Evolutionary conservation across 2,329 filamentous ascomycete species (phyloP), one percentile per base, ranked within the genome.

Genomic region (Penicillium paneum): DNA sequence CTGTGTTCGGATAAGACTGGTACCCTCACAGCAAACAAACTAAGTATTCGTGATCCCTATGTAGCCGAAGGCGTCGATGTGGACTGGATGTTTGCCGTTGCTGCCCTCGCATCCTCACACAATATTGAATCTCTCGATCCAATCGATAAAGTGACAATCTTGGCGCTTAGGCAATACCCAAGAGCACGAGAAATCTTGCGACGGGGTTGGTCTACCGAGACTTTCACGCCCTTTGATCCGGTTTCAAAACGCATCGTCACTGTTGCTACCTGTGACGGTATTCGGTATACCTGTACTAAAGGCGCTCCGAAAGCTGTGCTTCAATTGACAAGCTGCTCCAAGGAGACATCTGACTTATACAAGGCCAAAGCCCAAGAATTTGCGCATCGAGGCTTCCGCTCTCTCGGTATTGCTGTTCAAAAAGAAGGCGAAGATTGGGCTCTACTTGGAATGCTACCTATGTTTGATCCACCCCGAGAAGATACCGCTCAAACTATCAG

Each of bases 11-110:
- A 91, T 75, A 91, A 91, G 79, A 91, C 88, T 10, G 88, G 88
- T 75, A 91, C 88, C 21, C 79, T 91, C n/a, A 74, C 71, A 2
- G 71, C 71, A 17, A 74, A 74, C 60, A 87, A 90, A 76, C 78
- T 91, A 56, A 88, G 84, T 66, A 88, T 91, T 65, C 86, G 87
- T 62, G 87, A 90, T 65, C 88, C 88, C 2, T 91, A 86, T 72
- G 87, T 90, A 42, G 84, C 86, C 39, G 88, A 90, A 73, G 88
- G 88, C 52, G 83, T 89, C 64, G 87, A 90, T 70, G 82, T 90
- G 69, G 87, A 90, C 77, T 91, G 87, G 87, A 89, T 91, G 86
- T 90, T 91, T 84, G 87, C 88, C 51, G 87, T 89, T 58, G 88
- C 88, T 55, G 87, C 86, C 54, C 80, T 91, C 21, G 88, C 88